Base-by-base conservation (phyloP, 73 alveolate species). In the Durusdinium trenchii region DNA sequence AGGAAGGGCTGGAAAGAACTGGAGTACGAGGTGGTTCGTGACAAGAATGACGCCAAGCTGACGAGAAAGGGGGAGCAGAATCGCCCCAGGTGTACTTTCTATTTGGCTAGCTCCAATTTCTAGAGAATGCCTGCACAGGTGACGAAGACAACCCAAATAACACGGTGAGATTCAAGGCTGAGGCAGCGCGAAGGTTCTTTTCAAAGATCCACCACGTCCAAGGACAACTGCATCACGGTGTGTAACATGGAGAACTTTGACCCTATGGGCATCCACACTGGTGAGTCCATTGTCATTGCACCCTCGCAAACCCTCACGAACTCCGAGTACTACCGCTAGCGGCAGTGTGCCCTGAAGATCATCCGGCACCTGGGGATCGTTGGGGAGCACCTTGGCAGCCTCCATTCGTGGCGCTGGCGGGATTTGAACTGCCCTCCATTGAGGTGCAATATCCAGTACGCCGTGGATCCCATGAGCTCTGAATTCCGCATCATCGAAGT, bases 201-300 rank as follows among this genome's bases (percentile, higher is more conserved):
- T n/a, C n/a, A n/a, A n/a, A n/a, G n/a, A n/a, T n/a, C n/a, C n/a
- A n/a, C n/a, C 18, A 40, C 47, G 87, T 38, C 87, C n/a, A n/a
- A n/a, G n/a, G n/a, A n/a, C n/a, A 95, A 95, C 79, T 95, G 99
- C 95, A 81, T 95, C 87, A 64, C 95, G 42, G 99, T 95, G 47
- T 95, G 99, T 48, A 95, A 95, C 90, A 95, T 95, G 99, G 99
- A 95, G 95, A 95, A 95, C 89, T 64, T 95, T n/a, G 99, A 95
- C 50, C 99, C 99, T 76, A 61, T 95, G 95, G 99, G 99, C 76
- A 61, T 95, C 38, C 99, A 95, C 95, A 95, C 99, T 14, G 99
- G 99, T 30, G 99, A 95, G 95, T 81, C 95, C 46, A 95, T 95
- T 40, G 99, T 95, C 95, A 61, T 95, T 32, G 99, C 99, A 51